Percentiles rank a stretch among this genome's conserved stretches.
Conservation (phyloP, 2,329 filamentous ascomycete species). For the Cryphonectria parasitica region DNA sequence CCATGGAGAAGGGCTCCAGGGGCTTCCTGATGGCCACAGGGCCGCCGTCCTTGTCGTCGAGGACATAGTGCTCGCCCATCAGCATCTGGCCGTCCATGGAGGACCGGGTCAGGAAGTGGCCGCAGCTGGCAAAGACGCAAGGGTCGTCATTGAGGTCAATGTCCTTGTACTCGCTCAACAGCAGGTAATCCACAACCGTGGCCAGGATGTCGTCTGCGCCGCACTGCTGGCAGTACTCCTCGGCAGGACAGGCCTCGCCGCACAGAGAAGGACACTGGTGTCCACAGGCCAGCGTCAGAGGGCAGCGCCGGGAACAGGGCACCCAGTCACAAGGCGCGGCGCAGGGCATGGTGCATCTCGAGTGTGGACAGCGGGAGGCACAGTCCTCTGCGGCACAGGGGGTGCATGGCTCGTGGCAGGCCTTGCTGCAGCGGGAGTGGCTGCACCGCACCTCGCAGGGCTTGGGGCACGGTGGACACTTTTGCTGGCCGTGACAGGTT, state of each 20-base stretch:
- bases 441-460: slow-evolving; percentile 60
- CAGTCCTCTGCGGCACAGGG: slow-evolving; percentile 63
- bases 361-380: slow-evolving; percentile 44
- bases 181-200: slow-evolving; percentile 59
- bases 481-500: slow-evolving; percentile 54
- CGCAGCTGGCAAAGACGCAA: slow-evolving; percentile 64
- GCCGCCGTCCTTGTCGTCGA: slow-evolving; percentile 39
- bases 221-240: slow-evolving; percentile 61
- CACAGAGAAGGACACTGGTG: slow-evolving; percentile 68
- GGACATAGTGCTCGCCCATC: slow-evolving; percentile 54
- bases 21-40: slow-evolving; percentile 41
- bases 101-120: slow-evolving; percentile 63
- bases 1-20: slow-evolving; percentile 53
- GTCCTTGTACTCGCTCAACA: slow-evolving; percentile 57
- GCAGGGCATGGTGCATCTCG: slow-evolving; percentile 57
- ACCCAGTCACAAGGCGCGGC: slow-evolving; percentile 69
- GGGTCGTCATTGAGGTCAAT: slow-evolving; percentile 63
- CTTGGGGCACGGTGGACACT: slow-evolving; percentile 51
- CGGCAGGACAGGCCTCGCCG: slow-evolving; percentile 62
- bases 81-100: slow-evolving; percentile 66
- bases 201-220: slow-evolving; percentile 47
- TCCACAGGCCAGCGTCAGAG: slow-evolving; percentile 56
- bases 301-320: slow-evolving; percentile 66
- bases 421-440: slow-evolving; percentile 59
- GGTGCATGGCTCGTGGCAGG: slow-evolving; percentile 62